These are phyloP conservation scores for Penicillium vulpinum DNA, from an alignment of 2,329 filamentous ascomycete genomes.

Conservation along the genomic window DNA sequence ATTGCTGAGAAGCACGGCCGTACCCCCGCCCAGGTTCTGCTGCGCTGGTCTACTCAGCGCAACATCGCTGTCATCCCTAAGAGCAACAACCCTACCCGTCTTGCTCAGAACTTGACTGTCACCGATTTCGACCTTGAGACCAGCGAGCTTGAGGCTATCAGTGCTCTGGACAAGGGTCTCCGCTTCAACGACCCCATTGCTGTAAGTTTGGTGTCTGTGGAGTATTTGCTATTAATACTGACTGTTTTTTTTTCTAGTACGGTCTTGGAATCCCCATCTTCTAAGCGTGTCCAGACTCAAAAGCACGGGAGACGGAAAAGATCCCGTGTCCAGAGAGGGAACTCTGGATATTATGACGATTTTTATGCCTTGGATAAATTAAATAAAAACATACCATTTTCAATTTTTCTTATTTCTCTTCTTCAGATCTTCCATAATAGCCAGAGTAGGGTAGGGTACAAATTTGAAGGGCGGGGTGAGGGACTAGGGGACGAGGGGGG, in stretches of 20 bases:
- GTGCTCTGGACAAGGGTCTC: slow-evolving; percentile 63
- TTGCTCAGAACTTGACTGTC: slow-evolving; percentile 55
- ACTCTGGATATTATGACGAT: slow-evolving; percentile 7
- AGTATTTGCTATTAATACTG: background rate
- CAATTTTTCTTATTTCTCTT: background rate
- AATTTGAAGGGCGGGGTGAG: too few relatives aligned
- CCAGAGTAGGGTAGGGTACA: background rate
- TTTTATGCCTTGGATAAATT: slow-evolving; percentile 9
- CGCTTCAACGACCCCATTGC: slow-evolving; percentile 76
- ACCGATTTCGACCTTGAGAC: slow-evolving; percentile 65
- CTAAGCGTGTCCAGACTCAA: slow-evolving; percentile 33
- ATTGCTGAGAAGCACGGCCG: slow-evolving; percentile 71
- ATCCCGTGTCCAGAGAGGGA: slow-evolving; percentile 1
- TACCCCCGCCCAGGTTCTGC: slow-evolving; percentile 75
- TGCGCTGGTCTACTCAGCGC: slow-evolving; percentile 85
- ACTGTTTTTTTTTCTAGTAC: slow-evolving; percentile 44
- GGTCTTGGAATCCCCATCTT: slow-evolving; percentile 55
- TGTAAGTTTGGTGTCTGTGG: slow-evolving; percentile 50
- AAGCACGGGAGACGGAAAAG: slow-evolving; percentile 2
- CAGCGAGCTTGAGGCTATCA: slow-evolving; percentile 67
- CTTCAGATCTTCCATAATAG: background rate
- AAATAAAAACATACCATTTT: slow-evolving; percentile 1
- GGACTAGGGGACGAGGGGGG: too few relatives aligned
- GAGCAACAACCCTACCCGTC: slow-evolving; percentile 57
- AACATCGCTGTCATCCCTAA: slow-evolving; percentile 81